Percentiles rank a stretch among this genome's conserved stretches.
Evolutionary conservation across 116 monocot species (phyloP).

Genomic region (Posidonia oceanica): DNA sequence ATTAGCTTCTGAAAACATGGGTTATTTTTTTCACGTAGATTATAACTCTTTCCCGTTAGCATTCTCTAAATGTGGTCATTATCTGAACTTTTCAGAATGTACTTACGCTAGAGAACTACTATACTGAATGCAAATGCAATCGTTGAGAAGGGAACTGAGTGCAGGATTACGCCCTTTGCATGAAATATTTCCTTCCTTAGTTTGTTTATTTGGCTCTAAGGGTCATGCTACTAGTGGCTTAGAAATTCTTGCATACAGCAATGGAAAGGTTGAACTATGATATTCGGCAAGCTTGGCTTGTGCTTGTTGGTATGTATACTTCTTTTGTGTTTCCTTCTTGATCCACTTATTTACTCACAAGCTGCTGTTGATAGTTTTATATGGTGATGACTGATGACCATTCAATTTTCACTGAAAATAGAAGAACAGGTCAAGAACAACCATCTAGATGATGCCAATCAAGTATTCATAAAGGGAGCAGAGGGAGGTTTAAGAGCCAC

Average conservation of each 20-base stretch:
- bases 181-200: conserved; percentile 78
- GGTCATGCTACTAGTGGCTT: conserved; percentile 73
- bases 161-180: conserved; percentile 66
- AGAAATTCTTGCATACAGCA: conserved; percentile 87
- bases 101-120: conserved; percentile 14
- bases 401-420: conserved; percentile 15
- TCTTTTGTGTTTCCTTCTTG: not conserved
- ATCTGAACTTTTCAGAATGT: conserved; percentile 9
- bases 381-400: not conserved
- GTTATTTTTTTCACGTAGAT: too few species aligned
- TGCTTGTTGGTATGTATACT: conserved; percentile 61
- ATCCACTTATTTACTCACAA: not conserved
- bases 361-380: not conserved
- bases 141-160: conserved; percentile 87
- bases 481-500: conserved; percentile 85
- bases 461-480: conserved; percentile 82
- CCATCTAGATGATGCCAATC: conserved; percentile 72
- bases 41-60: too few species aligned
- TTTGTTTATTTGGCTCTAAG: conserved; percentile 83
- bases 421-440: conserved; percentile 77
- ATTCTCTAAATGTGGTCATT: not conserved
- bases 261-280: conserved; percentile 94
- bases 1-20: too few species aligned
- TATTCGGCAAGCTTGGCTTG: conserved; percentile 86
- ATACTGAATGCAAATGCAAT: conserved; percentile 67